phyloP scores from a whole-genome alignment of 371 early-diverging fungal species.

The Rhizomucor miehei region DNA sequence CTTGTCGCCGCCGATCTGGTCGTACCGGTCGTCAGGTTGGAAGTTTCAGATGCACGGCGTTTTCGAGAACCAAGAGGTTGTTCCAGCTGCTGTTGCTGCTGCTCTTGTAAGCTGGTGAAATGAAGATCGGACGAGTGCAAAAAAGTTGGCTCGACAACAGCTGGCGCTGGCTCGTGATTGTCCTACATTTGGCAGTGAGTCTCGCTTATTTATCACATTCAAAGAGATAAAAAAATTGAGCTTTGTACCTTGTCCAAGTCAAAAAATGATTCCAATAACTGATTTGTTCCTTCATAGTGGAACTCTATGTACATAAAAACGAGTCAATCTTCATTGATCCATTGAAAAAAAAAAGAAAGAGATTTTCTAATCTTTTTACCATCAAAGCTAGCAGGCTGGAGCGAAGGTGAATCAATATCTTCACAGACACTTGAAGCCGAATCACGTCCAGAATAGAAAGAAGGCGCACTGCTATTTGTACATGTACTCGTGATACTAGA shows the following conservation, averaged over 20 bases:
- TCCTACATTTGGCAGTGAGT: no score
- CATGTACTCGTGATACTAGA: constrained; percentile 16
- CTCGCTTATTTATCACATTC: no score
- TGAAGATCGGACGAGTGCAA: no score
- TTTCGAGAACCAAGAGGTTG: constrained; percentile 9
- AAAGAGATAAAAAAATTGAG: constrained; percentile 29
- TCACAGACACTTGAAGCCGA: constrained; percentile 12
- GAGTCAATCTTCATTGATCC: not conserved
- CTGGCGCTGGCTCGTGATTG: no score
- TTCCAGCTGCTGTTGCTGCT: constrained; percentile 38
- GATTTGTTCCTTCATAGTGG: constrained; percentile 63
- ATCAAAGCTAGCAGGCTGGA: constrained; percentile 11
- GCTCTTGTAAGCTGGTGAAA: constrained; percentile 30
- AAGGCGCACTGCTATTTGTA: constrained; percentile 16
- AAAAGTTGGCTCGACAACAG: no score
- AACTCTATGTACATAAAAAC: not conserved
- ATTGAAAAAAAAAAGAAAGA: not conserved
- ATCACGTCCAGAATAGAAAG: constrained; percentile 14
- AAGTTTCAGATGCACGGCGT: not conserved
- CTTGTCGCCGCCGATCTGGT: constrained; percentile 3
- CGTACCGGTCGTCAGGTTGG: not conserved
- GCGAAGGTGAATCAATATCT: constrained; percentile 14
- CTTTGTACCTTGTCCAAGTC: constrained; percentile 47
- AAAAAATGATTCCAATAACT: constrained; percentile 77
- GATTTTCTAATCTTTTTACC: constrained; percentile 12